Percentiles rank a stretch among this genome's conserved stretches.
Conservation (phyloP, 2,329 filamentous ascomycete genomes). For the Magnaporthiopsis incrustans region DNA sequence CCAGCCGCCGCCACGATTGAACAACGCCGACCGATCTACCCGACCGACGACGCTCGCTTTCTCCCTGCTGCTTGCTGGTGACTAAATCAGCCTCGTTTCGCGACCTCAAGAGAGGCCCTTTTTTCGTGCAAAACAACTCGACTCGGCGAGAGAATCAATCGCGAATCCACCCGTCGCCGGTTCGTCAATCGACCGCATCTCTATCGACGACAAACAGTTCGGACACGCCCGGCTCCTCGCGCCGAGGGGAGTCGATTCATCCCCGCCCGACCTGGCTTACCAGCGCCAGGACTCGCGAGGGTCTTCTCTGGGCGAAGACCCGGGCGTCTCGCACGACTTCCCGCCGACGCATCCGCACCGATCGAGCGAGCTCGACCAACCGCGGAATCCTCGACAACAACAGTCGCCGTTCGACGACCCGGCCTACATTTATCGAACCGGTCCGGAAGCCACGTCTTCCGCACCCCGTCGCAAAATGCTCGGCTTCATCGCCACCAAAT, state of each 20-base stretch:
- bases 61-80: not conserved
- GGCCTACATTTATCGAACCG: conserved; percentile 25
- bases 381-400: conserved; percentile 2
- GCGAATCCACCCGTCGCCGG: not conserved
- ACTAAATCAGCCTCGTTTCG: not conserved
- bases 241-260: conserved; percentile 17
- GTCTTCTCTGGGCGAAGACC: conserved; percentile 33
- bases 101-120: not conserved
- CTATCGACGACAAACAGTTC: not conserved
- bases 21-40: not conserved
- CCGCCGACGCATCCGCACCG: not conserved
- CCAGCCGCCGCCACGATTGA: not conserved
- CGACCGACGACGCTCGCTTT: not conserved
- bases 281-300: conserved; percentile 33
- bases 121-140: not conserved
- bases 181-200: not conserved
- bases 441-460: conserved; percentile 11
- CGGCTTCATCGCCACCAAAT: conserved; percentile 74
- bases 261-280: conserved; percentile 36
- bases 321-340: conserved; percentile 18
- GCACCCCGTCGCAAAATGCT: conserved; percentile 39
- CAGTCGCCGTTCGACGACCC: conserved; percentile 22
- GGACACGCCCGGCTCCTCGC: conserved; percentile 9
- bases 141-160: not conserved
- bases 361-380: conserved; percentile 14